Percentiles rank a stretch among this genome's conserved stretches.
These are phyloP conservation scores for Ceratocystis huliohia DNA, from an alignment of 2,329 filamentous ascomycete genomes.

Conservation along the genomic window DNA sequence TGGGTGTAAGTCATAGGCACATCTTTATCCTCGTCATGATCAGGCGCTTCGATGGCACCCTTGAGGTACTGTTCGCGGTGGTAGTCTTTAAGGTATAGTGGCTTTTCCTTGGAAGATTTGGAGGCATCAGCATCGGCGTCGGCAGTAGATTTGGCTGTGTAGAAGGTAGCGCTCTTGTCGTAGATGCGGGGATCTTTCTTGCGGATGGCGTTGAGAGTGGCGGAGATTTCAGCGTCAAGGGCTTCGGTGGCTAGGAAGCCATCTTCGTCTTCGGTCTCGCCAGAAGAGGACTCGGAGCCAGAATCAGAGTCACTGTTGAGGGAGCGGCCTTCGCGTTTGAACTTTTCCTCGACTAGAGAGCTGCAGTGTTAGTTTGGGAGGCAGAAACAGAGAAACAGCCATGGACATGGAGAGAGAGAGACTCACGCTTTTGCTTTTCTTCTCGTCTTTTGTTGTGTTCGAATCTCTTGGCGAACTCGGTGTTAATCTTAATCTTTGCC, in stretches of 20 bases:
- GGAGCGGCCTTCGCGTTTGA: slow-evolving; percentile 49
- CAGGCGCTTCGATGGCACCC: slow-evolving; percentile 41
- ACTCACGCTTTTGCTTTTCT: slow-evolving; percentile 58
- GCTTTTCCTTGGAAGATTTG: slow-evolving; percentile 59
- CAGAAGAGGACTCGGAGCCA: slow-evolving; percentile 51
- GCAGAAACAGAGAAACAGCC: background rate
- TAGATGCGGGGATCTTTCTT: slow-evolving; percentile 87
- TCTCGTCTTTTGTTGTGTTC: slow-evolving; percentile 97
- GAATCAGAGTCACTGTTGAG: slow-evolving; percentile 37
- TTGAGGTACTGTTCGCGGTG: slow-evolving; percentile 79
- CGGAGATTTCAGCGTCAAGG: slow-evolving; percentile 75
- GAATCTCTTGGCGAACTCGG: slow-evolving; percentile 77
- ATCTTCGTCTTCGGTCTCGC: slow-evolving; percentile 81
- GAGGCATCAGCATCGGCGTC: slow-evolving; percentile 28
- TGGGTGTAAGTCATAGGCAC: slow-evolving; percentile 63
- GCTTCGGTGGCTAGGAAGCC: slow-evolving; percentile 75
- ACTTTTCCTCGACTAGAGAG: slow-evolving; percentile 72
- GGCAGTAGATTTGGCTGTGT: slow-evolving; percentile 46
- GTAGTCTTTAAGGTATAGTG: slow-evolving; percentile 78
- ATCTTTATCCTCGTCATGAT: slow-evolving; percentile 29
- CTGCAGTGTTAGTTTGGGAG: background rate
- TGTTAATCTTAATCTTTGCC: slow-evolving; percentile 64
- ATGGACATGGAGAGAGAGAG: slow-evolving; percentile 7
- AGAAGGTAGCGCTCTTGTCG: slow-evolving; percentile 68
- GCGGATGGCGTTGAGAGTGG: slow-evolving; percentile 74